phyloP scores from a whole-genome alignment of 2,329 filamentous ascomycete species.

The Hypoxylon sp. region DNA sequence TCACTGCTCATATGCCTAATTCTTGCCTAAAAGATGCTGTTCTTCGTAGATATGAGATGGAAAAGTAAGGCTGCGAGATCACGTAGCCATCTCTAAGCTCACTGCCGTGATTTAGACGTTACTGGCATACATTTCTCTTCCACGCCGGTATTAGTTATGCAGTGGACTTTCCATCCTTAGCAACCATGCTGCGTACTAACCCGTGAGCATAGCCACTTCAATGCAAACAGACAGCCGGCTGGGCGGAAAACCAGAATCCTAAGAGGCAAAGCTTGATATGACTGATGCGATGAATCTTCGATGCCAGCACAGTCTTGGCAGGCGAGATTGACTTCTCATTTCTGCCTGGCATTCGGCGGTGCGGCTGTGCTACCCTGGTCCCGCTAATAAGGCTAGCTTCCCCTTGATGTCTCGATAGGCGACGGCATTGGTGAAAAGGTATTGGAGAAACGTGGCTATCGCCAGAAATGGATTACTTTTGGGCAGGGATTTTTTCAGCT shows the following conservation, averaged over 20 bases:
- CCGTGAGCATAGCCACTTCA: not conserved
- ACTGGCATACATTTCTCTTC: not conserved
- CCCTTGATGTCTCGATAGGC: constrained; percentile 23
- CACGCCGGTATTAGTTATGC: not conserved
- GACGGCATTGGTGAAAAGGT: constrained; percentile 26
- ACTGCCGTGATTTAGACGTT: not conserved
- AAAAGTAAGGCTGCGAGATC: too few species aligned
- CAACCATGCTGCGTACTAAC: not conserved
- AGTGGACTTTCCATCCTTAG: not conserved
- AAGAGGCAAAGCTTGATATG: constrained; percentile 12
- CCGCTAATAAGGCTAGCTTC: constrained; percentile 36
- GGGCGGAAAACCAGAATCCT: not conserved
- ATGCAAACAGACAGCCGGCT: not conserved
- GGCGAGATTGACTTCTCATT: constrained; percentile 26
- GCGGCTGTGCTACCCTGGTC: constrained; percentile 35
- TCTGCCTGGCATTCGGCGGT: constrained; percentile 16
- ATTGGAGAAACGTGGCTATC: constrained; percentile 15
- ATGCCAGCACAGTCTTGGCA: constrained; percentile 28
- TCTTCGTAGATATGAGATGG: too few species aligned
- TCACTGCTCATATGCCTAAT: too few species aligned
- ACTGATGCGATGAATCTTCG: constrained; percentile 2
- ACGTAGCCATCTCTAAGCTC: not conserved
- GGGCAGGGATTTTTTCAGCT: constrained; percentile 38
- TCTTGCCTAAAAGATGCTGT: too few species aligned
- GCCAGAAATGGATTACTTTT: constrained; percentile 6